Conservation (phyloP, 169 alveolate species). For the Plasmodium coatneyi region DNA sequence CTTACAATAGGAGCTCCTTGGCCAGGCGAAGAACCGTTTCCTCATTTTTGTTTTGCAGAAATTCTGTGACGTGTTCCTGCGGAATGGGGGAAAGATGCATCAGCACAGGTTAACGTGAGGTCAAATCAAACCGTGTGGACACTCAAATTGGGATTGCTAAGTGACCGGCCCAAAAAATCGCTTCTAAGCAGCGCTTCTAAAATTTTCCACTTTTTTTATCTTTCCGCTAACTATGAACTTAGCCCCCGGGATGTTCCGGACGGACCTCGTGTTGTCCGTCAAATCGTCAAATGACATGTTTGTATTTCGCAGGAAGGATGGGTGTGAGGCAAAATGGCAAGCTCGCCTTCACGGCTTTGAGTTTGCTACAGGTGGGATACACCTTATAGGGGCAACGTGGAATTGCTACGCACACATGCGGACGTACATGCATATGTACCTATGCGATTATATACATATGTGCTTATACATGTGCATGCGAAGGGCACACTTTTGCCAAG, state of each 20-base stretch:
- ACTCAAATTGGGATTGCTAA: background rate
- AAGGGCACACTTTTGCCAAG: background rate
- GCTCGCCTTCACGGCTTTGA: background rate
- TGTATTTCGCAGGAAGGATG: background rate
- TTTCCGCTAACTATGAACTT: constrained; percentile 63
- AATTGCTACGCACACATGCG: background rate
- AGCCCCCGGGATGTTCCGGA: constrained; percentile 76
- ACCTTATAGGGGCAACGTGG: background rate
- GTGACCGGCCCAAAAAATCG: background rate
- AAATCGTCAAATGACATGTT: constrained; percentile 75
- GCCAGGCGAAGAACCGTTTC: constrained; percentile 69
- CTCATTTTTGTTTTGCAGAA: constrained; percentile 74
- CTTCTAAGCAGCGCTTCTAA: background rate
- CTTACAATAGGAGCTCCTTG: constrained; percentile 70
- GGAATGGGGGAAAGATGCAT: constrained; percentile 1
- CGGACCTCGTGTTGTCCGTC: constrained; percentile 70
- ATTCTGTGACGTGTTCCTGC: constrained; percentile 71
- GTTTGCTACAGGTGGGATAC: background rate
- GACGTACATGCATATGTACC: background rate
- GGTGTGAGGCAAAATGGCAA: background rate
- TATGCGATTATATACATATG: background rate
- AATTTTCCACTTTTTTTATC: constrained; percentile 15
- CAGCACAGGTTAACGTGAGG: background rate
- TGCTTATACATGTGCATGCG: background rate
- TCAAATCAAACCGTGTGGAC: background rate